phyloP scores from a whole-genome alignment of 306 rosid species.

The Bauhinia variegata region DNA sequence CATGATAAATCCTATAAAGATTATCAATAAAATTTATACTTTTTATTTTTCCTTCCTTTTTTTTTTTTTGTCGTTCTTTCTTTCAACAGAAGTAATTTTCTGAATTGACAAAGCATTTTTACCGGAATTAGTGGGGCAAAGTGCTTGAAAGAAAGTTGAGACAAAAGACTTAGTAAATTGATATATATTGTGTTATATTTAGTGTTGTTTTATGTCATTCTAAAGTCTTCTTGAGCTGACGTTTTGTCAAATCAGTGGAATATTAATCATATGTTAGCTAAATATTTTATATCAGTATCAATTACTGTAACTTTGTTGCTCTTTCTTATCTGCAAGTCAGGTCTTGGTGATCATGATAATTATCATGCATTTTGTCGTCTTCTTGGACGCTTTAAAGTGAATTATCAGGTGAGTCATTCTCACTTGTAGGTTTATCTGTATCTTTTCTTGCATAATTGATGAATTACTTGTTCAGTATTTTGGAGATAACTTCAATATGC shows the following conservation, averaged over 20 bases:
- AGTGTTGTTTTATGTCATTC: neutral
- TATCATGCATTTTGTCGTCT: conserved; percentile 54
- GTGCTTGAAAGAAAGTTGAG: neutral
- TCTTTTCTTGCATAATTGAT: conserved; percentile 1
- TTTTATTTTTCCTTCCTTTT: no score
- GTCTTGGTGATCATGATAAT: conserved; percentile 55
- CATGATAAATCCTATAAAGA: no score
- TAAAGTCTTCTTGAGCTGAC: neutral
- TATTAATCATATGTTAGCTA: neutral
- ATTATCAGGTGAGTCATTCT: conserved; percentile 43
- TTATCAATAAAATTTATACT: no score
- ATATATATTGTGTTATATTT: no score
- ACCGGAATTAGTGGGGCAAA: neutral
- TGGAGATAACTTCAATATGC: no score
- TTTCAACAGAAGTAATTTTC: no score
- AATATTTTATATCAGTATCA: neutral
- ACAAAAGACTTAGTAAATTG: neutral
- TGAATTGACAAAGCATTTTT: neutral
- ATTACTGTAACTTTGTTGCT: conserved; percentile 14
- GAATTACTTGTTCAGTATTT: neutral
- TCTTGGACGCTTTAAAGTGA: conserved; percentile 53
- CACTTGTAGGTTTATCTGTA: conserved; percentile 5
- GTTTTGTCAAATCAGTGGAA: neutral
- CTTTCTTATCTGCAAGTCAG: conserved; percentile 31
- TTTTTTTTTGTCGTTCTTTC: no score